Evolutionary conservation across 768 basidiomycete species (phyloP).

Genomic region (Kwoniella shandongensis): DNA sequence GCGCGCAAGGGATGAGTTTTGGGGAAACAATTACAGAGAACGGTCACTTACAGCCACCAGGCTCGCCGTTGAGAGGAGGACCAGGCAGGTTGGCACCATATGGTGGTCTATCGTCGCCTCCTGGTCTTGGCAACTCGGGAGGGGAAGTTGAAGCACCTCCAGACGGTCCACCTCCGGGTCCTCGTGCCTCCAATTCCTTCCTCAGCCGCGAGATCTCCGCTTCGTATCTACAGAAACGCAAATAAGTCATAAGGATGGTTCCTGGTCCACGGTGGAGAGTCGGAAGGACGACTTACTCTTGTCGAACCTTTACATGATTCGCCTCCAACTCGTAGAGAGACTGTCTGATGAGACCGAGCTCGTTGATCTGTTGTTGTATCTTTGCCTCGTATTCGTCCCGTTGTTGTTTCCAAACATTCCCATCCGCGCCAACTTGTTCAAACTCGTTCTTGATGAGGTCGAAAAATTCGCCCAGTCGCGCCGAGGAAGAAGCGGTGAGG

Average conservation of each 20-base stretch:
- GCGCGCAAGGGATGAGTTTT: no score
- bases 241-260: not conserved
- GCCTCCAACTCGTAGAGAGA: constrained; percentile 88
- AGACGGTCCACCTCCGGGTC: constrained; percentile 40
- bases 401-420: constrained; percentile 68
- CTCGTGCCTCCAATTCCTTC: constrained; percentile 62
- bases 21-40: not conserved
- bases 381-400: constrained; percentile 87
- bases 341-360: constrained; percentile 84
- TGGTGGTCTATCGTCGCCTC: constrained; percentile 39
- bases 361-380: constrained; percentile 72
- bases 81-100: constrained; percentile 47
- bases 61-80: constrained; percentile 54
- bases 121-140: constrained; percentile 48
- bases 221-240: constrained; percentile 61
- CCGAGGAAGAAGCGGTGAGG: constrained; percentile 8
- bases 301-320: constrained; percentile 79
- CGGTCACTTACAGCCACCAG: constrained; percentile 50
- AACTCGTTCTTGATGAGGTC: constrained; percentile 82
- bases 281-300: constrained; percentile 55
- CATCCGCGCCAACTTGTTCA: constrained; percentile 69
- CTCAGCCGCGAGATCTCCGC: constrained; percentile 74
- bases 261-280: not conserved
- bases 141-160: constrained; percentile 30
- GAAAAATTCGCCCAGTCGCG: constrained; percentile 71